phyloP scores from a whole-genome alignment of 257 asterid genomes.

The Solanum clarkiae region DNA sequence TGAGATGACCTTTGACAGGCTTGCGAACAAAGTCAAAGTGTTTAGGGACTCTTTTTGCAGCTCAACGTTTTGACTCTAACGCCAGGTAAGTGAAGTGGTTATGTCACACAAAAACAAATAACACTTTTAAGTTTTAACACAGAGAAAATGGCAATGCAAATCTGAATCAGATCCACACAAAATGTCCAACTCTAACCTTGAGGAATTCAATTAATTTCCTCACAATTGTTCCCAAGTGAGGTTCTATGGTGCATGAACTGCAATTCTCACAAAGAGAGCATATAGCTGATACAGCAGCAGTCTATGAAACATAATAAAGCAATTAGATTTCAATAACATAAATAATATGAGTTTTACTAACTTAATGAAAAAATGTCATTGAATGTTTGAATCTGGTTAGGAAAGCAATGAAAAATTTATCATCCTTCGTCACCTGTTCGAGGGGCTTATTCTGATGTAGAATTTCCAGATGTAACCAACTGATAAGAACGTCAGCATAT shows the following conservation, averaged over 20 bases:
- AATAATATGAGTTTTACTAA: neutral
- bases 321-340: neutral
- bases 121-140: neutral
- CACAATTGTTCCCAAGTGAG: too few species aligned
- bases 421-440: too few species aligned
- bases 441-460: neutral
- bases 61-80: neutral
- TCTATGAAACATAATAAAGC: neutral
- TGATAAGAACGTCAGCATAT: neutral
- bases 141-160: neutral
- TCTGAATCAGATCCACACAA: neutral
- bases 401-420: too few species aligned
- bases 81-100: neutral
- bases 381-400: too few species aligned
- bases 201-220: too few species aligned
- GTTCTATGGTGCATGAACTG: too few species aligned
- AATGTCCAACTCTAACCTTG: neutral
- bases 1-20: neutral
- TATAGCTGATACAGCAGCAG: neutral
- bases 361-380: neutral
- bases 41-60: neutral
- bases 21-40: neutral
- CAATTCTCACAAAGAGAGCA: too few species aligned
- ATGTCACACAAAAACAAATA: neutral
- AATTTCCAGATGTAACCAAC: neutral